Percentiles rank a stretch among this genome's conserved stretches.
Evolutionary conservation across 768 basidiomycete genomes (phyloP).

Genomic region (Paxillus rubicundulus): DNA sequence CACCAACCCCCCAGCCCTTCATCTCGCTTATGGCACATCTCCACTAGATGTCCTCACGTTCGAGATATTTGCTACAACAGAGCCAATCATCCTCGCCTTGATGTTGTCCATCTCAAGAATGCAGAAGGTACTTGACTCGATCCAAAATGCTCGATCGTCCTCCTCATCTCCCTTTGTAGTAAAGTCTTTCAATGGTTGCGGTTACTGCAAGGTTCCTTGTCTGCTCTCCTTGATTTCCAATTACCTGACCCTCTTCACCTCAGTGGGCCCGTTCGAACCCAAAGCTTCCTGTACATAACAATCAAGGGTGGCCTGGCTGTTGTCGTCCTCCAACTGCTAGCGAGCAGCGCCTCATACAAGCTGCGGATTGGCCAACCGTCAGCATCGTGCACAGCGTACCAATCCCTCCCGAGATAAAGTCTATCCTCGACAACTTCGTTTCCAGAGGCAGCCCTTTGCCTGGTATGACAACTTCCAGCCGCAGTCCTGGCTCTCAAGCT

Average conservation of each 20-base stretch:
- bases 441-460: slow-evolving; percentile 37
- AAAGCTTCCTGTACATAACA: slow-evolving; percentile 57
- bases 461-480: slow-evolving; percentile 30
- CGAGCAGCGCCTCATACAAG: slow-evolving; percentile 62
- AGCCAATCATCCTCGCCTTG: slow-evolving; percentile 67
- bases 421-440: slow-evolving; percentile 56
- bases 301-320: slow-evolving; percentile 86
- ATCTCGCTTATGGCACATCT: slow-evolving; percentile 21
- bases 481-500: slow-evolving; percentile 30
- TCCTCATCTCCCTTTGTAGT: slow-evolving; percentile 42
- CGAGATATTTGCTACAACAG: slow-evolving; percentile 76
- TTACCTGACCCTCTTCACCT: slow-evolving; percentile 24
- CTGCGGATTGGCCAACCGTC: slow-evolving; percentile 80
- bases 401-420: slow-evolving; percentile 70
- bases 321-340: slow-evolving; percentile 67
- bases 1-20: slow-evolving; percentile 9
- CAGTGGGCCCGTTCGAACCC: slow-evolving; percentile 73
- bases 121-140: slow-evolving; percentile 65
- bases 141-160: slow-evolving; percentile 11
- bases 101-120: slow-evolving; percentile 78
- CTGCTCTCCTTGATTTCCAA: slow-evolving; percentile 16
- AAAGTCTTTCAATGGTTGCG: slow-evolving; percentile 81
- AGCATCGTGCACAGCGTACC: slow-evolving; percentile 70
- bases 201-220: slow-evolving; percentile 77
- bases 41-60: slow-evolving; percentile 69